Percentiles rank a stretch among this genome's conserved stretches.
These are phyloP conservation scores for Bromus sterilis DNA, from an alignment of 176 grass and related monocot genomes.

Conservation along the genomic window DNA sequence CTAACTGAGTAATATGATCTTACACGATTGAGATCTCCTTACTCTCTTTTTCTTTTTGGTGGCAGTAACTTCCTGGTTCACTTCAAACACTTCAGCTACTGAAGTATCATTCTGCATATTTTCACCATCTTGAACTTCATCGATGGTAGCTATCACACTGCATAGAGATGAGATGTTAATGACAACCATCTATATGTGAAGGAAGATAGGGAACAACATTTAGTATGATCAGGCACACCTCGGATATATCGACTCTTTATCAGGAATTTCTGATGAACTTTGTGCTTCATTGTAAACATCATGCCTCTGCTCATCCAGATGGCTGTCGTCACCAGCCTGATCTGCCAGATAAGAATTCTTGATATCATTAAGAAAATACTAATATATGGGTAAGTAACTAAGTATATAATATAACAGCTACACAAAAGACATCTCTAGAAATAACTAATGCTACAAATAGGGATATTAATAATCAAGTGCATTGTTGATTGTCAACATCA, in stretches of 20 bases:
- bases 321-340: background rate
- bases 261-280: conserved; percentile 16
- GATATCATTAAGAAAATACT: background rate
- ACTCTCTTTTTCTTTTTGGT: conserved; percentile 70
- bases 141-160: conserved; percentile 33
- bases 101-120: conserved; percentile 21
- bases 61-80: conserved; percentile 16
- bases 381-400: background rate
- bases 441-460: background rate
- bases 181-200: conserved; percentile 5
- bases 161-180: conserved; percentile 24
- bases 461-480: background rate
- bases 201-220: background rate
- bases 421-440: background rate
- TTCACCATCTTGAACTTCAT: conserved; percentile 32
- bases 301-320: conserved; percentile 22
- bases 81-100: conserved; percentile 18
- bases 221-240: conserved; percentile 28
- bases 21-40: conserved; percentile 68
- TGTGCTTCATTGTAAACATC: conserved; percentile 6
- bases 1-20: conserved; percentile 35
- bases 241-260: conserved; percentile 26
- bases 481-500: background rate
- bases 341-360: conserved; percentile 19
- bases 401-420: background rate